Base-by-base conservation (phyloP, 2,329 filamentous ascomycete species). In the Scedosporium dehoogii region DNA sequence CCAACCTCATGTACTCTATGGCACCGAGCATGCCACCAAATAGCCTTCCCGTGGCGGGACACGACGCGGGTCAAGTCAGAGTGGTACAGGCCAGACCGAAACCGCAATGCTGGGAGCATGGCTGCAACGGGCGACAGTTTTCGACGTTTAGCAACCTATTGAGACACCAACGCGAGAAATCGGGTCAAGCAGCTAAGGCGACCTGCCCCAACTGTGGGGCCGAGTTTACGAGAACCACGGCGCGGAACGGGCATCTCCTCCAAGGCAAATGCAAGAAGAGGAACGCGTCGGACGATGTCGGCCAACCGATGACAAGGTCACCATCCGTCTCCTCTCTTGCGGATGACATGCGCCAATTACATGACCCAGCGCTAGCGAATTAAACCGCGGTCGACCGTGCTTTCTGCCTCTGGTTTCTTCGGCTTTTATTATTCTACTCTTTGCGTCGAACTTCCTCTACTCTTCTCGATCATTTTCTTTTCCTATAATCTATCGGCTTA, bases 71-170 rank as follows among this genome's bases (percentile, higher is more conserved):
- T 53, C 78, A 85, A 66, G 85, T 90, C 46, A 82, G 89, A 64
- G 85, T 92, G 16, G 81, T 92, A 18, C 88, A 89, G 72, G 87
- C 85, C 68, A 84, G 90, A 66, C 91, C 91, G n/a, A 96, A 96
- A 76, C 92, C 92, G 56, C 91, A 96, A 72, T 97, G 93, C 75
- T 97, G 91, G 90, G 93, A 97, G 65, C 93, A 97, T 71, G 93
- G 92, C 10, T 97, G 93, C 79, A 96, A 97, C 70, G 93, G 93
- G 21, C 87, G 92, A 33, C 90, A 96, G 70, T 97, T 97, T 71
- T 96, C 91, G 18, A 97, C 93, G 3, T 97, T 97, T 72, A 96
- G 92, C 82, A 97, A 97, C 72, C 83, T 97, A 3, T 79, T 97
- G 44, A 84, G 93, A 65, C 93, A 97, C 73, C 92, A 97, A 74